Evolutionary conservation across 2,329 filamentous ascomycete species (phyloP), one percentile per base, ranked within the genome.

Genomic region (Nannizziopsis barbatae): DNA sequence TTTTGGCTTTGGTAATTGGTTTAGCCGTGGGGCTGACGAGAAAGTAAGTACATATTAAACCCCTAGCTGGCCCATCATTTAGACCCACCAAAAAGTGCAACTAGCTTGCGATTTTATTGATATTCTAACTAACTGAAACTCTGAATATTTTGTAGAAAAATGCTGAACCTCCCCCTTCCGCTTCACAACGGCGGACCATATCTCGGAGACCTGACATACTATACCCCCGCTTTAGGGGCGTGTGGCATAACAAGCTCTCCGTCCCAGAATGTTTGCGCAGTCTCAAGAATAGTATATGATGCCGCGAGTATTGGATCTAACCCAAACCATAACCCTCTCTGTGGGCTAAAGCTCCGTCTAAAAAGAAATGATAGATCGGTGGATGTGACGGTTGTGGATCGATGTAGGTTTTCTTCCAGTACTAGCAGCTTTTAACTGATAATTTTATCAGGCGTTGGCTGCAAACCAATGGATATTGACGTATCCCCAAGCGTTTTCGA

Each of bases 161-260:
- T 40, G 8, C 48, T 56, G 44, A 72, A 74, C 53, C 65, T 78
- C 5, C 75, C 75, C 2, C 66, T 78, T 6, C 75, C 75, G 2
- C 67, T 65, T 18, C 71, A 58, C 36, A 56, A 74, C 48, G 68
- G 70, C 9, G 68, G 72, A 1, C 71, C 73, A 0, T 78, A 76
- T 57, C 73, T 67, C 3, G 83, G 81, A 45, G 80, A 85, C 43
- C 62, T 85, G 44, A 86, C 82, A 0, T 89, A 80, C 67, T 89
- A 84, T 62, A 67, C 70, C 14, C 76, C 82, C 0, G 76, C 64
- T 0, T 71, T 86, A 3, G 84, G 85, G 10, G 80, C 84, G 0
- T 90, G 86, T 60, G 85, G 84, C 4, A 64, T 74, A 30, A 71
- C 65, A 1, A 78, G 75, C 46, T 64, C 60, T 1, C 68, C 71